Evolutionary conservation across 169 alveolate genomes (phyloP).

Genomic region (Plasmodium relictum): DNA sequence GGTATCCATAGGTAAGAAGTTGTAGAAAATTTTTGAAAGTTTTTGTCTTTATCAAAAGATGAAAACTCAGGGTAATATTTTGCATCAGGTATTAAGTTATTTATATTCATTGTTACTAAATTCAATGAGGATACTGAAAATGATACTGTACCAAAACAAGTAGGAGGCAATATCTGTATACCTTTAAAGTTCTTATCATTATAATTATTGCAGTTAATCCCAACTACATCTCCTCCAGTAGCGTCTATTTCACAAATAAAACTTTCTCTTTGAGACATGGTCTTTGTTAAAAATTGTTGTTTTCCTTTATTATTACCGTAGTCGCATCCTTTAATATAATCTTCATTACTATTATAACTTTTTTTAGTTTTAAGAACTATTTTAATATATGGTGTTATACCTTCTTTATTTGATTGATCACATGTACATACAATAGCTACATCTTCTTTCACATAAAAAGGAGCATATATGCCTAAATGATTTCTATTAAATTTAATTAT

Average conservation of each 20-base stretch:
- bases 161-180: slow-evolving; percentile 9
- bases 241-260: slow-evolving; percentile 33
- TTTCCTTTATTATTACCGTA: slow-evolving; percentile 60
- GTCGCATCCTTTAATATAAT: slow-evolving; percentile 51
- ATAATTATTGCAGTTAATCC: slow-evolving; percentile 49
- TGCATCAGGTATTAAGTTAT: slow-evolving; percentile 48
- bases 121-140: slow-evolving; percentile 6
- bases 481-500: slow-evolving; percentile 4
- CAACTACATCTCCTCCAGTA: slow-evolving; percentile 47
- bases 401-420: slow-evolving; percentile 28
- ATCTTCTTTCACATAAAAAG: slow-evolving; percentile 27
- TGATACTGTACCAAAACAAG: slow-evolving; percentile 43
- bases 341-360: slow-evolving; percentile 14
- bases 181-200: not conserved
- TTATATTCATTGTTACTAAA: slow-evolving; percentile 20
- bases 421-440: slow-evolving; percentile 53
- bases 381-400: slow-evolving; percentile 46
- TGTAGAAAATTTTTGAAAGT: slow-evolving; percentile 25
- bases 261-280: not conserved
- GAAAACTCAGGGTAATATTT: slow-evolving; percentile 52
- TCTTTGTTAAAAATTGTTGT: slow-evolving; percentile 43
- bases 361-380: slow-evolving; percentile 22
- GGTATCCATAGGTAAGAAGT: slow-evolving; percentile 69
- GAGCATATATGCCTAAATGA: slow-evolving; percentile 39
- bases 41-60: slow-evolving; percentile 21